Base-by-base conservation (phyloP, 768 basidiomycete species). In the Cantharellus anzutake region DNA sequence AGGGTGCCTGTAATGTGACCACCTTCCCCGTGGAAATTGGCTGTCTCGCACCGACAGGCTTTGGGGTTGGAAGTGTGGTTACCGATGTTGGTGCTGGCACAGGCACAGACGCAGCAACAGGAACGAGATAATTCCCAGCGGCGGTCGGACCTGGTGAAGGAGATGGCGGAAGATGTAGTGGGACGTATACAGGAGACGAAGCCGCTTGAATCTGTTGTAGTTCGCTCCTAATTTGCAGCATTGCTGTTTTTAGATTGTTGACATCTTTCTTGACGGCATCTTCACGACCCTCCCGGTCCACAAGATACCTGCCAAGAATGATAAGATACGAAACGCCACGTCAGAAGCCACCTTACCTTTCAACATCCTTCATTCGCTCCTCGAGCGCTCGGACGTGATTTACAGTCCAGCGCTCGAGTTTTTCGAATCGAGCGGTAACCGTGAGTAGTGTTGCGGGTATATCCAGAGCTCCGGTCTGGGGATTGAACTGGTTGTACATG, bases 291-390 rank as follows among this genome's bases (percentile, higher is more conserved):
- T 63, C 34, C 38, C 39, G 20, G 52, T 59, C 65, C 16, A 34
- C 63, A 20, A 63, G 62, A 41, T 62, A 63, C 41, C 62, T 63
- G 56, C 5, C 14, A 11, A 35, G 40, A 57, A 34, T 5, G 53
- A 42, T 51, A 7, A 38, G 50, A 55, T n/a, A 5, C 39, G 29
- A 58, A 41, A n/a, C 41, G 60, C n/a, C 42, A 50, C 50, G 35
- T 51, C 35, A 34, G 5, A 61, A 57, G 37, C 1, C 16, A 29
- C 60, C 64, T 4, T 86, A 91, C 51, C 81, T 76, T 67, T 91
- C 88, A n/a, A 91, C 88, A 60, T 91, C 88, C 62, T 82, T 80
- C 87, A 91, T 91, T 40, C 88, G 78, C 20, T 90, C 88, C 64
- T 91, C 88, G n/a, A 91, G 71, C 1, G 88, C 88, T 59, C 88